Evolutionary conservation across 1,139 yeast genomes (phyloP).

Genomic region (Sugiyamaella pinicola): DNA sequence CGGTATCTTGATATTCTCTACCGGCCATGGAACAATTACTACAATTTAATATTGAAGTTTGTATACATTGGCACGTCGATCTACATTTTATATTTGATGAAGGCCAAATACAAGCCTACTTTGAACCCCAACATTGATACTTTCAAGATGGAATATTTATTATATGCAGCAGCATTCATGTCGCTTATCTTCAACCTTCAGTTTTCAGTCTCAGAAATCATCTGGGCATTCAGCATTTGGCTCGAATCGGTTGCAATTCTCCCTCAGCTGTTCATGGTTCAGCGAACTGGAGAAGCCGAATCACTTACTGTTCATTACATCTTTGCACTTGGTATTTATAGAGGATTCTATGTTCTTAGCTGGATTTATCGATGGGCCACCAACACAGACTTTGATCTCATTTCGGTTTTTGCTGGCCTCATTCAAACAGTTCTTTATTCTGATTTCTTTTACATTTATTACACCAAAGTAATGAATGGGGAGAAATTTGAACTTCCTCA

Average conservation of each 20-base stretch:
- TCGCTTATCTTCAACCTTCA: slow-evolving; percentile 68
- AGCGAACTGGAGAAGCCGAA: slow-evolving; percentile 87
- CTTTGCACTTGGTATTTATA: slow-evolving; percentile 86
- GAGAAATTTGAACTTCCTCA: slow-evolving; percentile 79
- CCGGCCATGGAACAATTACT: slow-evolving; percentile 55
- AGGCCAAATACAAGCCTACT: slow-evolving; percentile 55
- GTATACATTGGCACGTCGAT: slow-evolving; percentile 74
- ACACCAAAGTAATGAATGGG: slow-evolving; percentile 80
- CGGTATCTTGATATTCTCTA: slow-evolving; percentile 75
- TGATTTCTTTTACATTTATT: slow-evolving; percentile 92
- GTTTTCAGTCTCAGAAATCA: slow-evolving; percentile 58
- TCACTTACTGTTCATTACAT: slow-evolving; percentile 88
- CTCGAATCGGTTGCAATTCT: slow-evolving; percentile 87
- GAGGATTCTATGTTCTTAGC: slow-evolving; percentile 88
- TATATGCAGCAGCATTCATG: slow-evolving; percentile 62
- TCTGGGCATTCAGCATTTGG: slow-evolving; percentile 45
- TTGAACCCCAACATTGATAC: slow-evolving; percentile 68
- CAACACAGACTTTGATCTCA: slow-evolving; percentile 68
- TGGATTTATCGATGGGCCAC: slow-evolving; percentile 86
- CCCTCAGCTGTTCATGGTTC: slow-evolving; percentile 89
- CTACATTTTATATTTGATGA: slow-evolving; percentile 76
- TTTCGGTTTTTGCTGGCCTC: slow-evolving; percentile 77
- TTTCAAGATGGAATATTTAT: slow-evolving; percentile 71
- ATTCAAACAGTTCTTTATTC: slow-evolving; percentile 86
- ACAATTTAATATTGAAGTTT: slow-evolving; percentile 79